These are phyloP conservation scores for Bocquillonia castaneifolia DNA, from an alignment of 441 rosid genomes.

Conservation along the genomic window DNA sequence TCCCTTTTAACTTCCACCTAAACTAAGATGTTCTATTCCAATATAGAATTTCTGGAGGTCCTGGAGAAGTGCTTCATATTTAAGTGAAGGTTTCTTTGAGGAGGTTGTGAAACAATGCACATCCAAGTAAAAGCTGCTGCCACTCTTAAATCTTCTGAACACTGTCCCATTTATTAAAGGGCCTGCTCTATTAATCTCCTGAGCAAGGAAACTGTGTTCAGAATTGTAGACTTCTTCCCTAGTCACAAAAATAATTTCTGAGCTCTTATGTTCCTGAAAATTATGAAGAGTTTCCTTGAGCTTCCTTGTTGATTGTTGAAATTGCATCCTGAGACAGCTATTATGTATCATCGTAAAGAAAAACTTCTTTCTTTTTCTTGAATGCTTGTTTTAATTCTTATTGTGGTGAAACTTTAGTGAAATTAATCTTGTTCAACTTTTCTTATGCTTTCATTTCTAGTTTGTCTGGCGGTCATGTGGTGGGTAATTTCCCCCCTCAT, in stretches of 20 bases:
- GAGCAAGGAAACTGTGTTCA: neutral
- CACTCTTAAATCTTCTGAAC: neutral
- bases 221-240: neutral
- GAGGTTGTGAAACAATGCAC: neutral
- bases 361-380: neutral
- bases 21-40: no score
- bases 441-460: slow-evolving; percentile 32
- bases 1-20: neutral
- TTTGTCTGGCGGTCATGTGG: slow-evolving; percentile 81
- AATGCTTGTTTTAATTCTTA: neutral
- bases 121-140: neutral
- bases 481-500: slow-evolving; percentile 87
- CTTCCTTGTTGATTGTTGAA: neutral
- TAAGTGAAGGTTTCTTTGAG: neutral
- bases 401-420: neutral
- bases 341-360: neutral
- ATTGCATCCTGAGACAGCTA: neutral
- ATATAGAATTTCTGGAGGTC: neutral
- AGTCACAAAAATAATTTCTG: neutral
- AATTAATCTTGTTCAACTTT: slow-evolving; percentile 18
- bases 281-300: neutral
- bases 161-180: neutral
- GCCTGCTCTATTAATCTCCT: neutral
- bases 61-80: neutral
- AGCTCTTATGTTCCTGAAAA: neutral